Evolutionary conservation across 2,329 filamentous ascomycete genomes (phyloP).

Genomic region (Chaetothyriales sp.): DNA sequence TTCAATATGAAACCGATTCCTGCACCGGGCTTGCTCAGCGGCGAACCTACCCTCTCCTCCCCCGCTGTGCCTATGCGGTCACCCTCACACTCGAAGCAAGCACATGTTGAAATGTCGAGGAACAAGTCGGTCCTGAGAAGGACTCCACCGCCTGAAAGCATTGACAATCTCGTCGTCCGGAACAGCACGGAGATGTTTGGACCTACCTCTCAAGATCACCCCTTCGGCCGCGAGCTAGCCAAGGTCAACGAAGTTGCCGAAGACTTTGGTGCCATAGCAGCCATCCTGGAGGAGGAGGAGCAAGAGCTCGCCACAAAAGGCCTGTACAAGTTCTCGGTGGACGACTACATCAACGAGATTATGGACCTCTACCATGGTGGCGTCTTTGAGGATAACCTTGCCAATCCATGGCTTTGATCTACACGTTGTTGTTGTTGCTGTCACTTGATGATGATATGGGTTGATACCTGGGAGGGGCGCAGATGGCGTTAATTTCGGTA

Average conservation of each 20-base stretch:
- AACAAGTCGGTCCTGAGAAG: slow-evolving; percentile 47
- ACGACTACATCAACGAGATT: slow-evolving; percentile 75
- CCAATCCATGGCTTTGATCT: slow-evolving; percentile 27
- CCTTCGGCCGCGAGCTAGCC: slow-evolving; percentile 78
- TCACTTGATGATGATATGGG: background rate
- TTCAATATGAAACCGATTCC: slow-evolving; percentile 53
- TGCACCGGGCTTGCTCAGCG: slow-evolving; percentile 40
- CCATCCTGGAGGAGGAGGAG: slow-evolving; percentile 53
- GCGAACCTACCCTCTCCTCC: slow-evolving; percentile 34
- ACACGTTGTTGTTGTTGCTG: background rate
- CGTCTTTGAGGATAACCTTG: slow-evolving; percentile 39
- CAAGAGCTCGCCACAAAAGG: slow-evolving; percentile 53
- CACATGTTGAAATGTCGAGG: slow-evolving; percentile 59
- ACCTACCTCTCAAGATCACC: slow-evolving; percentile 37
- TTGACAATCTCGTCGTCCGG: slow-evolving; percentile 21
- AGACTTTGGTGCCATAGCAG: slow-evolving; percentile 52
- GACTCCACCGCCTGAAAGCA: slow-evolving; percentile 26
- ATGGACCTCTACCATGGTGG: slow-evolving; percentile 45
- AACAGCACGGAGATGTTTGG: slow-evolving; percentile 25
- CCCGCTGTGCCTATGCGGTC: slow-evolving; percentile 64
- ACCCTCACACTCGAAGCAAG: slow-evolving; percentile 77
- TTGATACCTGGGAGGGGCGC: background rate
- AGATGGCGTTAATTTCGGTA: background rate
- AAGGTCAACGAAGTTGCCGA: slow-evolving; percentile 88
- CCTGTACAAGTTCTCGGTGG: slow-evolving; percentile 56